These are phyloP conservation scores for Astrothelium subdiscretum DNA, from an alignment of 495 filamentous ascomycete species.

Conservation along the genomic window DNA sequence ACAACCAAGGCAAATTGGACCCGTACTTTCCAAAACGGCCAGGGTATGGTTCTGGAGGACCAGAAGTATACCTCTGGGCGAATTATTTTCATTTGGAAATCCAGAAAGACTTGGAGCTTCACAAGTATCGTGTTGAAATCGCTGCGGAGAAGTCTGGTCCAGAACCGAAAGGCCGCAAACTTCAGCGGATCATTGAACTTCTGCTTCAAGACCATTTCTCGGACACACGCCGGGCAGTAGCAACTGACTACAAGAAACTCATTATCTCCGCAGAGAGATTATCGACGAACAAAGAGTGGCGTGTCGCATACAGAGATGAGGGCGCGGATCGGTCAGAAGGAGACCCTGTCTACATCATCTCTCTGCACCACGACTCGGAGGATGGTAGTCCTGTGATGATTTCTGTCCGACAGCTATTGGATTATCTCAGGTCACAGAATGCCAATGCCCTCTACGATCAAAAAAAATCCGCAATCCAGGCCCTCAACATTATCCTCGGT, in stretches of 20 bases:
- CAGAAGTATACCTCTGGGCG: constrained; percentile 27
- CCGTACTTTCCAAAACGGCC: constrained; percentile 27
- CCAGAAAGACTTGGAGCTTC: constrained; percentile 6
- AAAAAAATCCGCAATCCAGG: constrained; percentile 29
- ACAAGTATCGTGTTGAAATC: constrained; percentile 21
- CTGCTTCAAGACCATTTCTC: constrained; percentile 3
- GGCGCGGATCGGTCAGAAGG: neutral
- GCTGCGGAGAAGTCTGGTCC: neutral
- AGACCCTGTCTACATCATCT: neutral
- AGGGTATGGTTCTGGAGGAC: constrained; percentile 35
- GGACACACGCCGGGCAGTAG: constrained; percentile 18
- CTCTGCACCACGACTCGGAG: constrained; percentile 6
- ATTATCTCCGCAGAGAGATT: neutral
- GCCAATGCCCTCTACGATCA: constrained; percentile 11
- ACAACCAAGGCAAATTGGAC: constrained; percentile 1
- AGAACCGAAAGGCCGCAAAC: constrained; percentile 2
- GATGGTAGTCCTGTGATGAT: constrained; percentile 13
- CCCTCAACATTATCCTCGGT: constrained; percentile 41
- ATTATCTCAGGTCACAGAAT: constrained; percentile 24
- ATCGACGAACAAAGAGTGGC: neutral
- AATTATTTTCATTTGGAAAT: constrained; percentile 35
- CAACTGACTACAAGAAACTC: constrained; percentile 4
- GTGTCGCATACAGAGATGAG: neutral
- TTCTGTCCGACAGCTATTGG: constrained; percentile 17
- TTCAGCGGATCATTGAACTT: constrained; percentile 11